Evolutionary conservation across 2,329 filamentous ascomycete genomes (phyloP).

Genomic region (Teratosphaeria zuluensis): DNA sequence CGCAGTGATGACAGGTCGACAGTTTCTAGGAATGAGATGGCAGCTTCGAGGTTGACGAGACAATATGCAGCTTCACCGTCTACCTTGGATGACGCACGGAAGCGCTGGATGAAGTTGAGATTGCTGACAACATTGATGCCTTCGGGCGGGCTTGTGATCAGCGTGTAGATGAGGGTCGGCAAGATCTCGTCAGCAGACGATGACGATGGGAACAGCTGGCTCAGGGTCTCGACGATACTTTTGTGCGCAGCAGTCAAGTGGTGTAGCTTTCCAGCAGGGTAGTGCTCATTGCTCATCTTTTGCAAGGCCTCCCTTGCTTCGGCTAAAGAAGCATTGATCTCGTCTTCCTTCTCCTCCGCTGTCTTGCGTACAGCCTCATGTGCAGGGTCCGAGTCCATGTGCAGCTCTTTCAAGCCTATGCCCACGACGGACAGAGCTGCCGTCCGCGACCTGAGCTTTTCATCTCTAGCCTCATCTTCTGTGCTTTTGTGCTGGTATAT

Average conservation of each 20-base stretch:
- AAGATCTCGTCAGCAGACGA: constrained; percentile 96
- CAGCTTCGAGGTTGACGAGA: constrained; percentile 88
- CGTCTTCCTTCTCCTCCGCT: constrained; percentile 37
- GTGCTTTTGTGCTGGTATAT: constrained; percentile 89
- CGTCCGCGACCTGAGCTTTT: constrained; percentile 88
- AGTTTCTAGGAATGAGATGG: constrained; percentile 87
- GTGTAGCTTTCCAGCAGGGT: constrained; percentile 83
- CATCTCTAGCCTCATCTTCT: constrained; percentile 88
- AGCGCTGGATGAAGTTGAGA: constrained; percentile 85
- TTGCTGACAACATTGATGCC: constrained; percentile 87
- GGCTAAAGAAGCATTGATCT: constrained; percentile 64
- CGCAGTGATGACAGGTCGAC: constrained; percentile 86
- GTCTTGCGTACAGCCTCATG: constrained; percentile 49
- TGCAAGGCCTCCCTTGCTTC: constrained; percentile 58
- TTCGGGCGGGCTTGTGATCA: constrained; percentile 83
- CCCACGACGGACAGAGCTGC: constrained; percentile 84
- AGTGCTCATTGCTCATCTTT: constrained; percentile 77
- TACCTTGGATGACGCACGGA: constrained; percentile 74
- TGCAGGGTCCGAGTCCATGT: constrained; percentile 58
- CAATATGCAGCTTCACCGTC: constrained; percentile 95
- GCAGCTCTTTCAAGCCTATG: constrained; percentile 77
- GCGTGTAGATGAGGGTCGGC: constrained; percentile 89
- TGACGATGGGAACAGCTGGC: constrained; percentile 54
- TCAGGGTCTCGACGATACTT: constrained; percentile 80
- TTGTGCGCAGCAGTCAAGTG: constrained; percentile 84